These are phyloP conservation scores for Agaricales sp. DNA, from an alignment of 1,284 basidiomycete genomes.

Conservation along the genomic window DNA sequence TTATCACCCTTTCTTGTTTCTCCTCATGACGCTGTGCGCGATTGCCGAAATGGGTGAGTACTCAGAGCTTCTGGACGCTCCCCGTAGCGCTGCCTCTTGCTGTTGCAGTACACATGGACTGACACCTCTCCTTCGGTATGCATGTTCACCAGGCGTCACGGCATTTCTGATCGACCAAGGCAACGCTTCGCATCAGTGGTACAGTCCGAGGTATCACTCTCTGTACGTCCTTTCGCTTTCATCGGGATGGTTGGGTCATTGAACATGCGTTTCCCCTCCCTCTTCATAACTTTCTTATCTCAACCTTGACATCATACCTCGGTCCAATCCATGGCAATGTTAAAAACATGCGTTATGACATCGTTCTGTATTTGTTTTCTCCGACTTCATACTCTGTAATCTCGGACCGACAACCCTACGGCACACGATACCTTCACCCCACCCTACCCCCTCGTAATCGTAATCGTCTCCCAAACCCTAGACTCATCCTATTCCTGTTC, in stretches of 20 bases:
- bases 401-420: background rate
- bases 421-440: background rate
- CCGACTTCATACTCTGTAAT: too few species aligned
- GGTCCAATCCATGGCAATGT: too few species aligned
- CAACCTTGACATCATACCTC: constrained; percentile 1
- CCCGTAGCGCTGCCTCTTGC: background rate
- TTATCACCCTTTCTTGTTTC: constrained; percentile 62
- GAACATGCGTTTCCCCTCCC: background rate
- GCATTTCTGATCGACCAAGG: constrained; percentile 59
- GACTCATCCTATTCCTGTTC: constrained; percentile 54
- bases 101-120: background rate
- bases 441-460: background rate
- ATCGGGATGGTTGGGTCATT: too few species aligned
- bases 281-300: background rate
- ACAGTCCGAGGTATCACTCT: constrained; percentile 50
- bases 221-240: constrained; percentile 33
- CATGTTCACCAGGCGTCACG: constrained; percentile 26
- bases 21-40: constrained; percentile 53
- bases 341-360: too few species aligned
- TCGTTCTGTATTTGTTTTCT: too few species aligned
- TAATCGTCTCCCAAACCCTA: constrained; percentile 12
- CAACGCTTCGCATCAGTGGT: constrained; percentile 49
- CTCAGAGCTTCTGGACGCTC: background rate
- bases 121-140: background rate
- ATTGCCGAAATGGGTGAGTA: constrained; percentile 54